Base-by-base conservation (phyloP, 1,284 basidiomycete genomes). In the Tylopilus microsporus region DNA sequence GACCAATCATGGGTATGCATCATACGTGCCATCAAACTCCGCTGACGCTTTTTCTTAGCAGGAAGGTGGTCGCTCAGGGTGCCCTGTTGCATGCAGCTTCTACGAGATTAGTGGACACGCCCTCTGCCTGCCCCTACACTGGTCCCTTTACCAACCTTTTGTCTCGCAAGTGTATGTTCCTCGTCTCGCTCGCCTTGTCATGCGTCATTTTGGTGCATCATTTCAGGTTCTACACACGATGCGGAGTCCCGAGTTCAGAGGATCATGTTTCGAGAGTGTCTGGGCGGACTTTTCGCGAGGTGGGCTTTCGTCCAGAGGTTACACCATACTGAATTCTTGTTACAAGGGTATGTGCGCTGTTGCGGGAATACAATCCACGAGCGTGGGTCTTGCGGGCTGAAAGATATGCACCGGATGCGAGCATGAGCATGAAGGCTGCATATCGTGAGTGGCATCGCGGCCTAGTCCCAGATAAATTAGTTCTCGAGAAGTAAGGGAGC, bases 221-320 rank as follows among this genome's bases (percentile, higher is more conserved):
- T 18, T 41, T 7, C 5, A 41, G 39, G 70, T 59, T 64, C 68
- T 16, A 71, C 75, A 4, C 77, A 21, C 19, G 19, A n/a, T 19
- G 37, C 4, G 4, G 11, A 37, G 4, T 45, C 59, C n/a, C 61
- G 56, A 18, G 9, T 25, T 36, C 48, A 61, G 45, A 45, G 53
- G 43, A 5, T 32, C 55, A 52, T 32, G 50, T 62, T 36, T 46
- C 56, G 10, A 55, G 49, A 1, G 52, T 19, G 18, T 62, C 58
- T 30, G 51, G 52, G 43, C 3, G 42, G 15, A 62, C 32, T 25
- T 11, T 62, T 47, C 48, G 3, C 19, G 52, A 34, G 54, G 60
- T 56, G 10, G 41, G 18, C 18, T 18, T 18, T 42, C 18, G 16
- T n/a, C 16, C 1, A 8, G 41, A 18, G 41, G 8, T 4, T 42